phyloP scores from a whole-genome alignment of 2,329 filamentous ascomycete genomes.

The Nectriaceae sp. region DNA sequence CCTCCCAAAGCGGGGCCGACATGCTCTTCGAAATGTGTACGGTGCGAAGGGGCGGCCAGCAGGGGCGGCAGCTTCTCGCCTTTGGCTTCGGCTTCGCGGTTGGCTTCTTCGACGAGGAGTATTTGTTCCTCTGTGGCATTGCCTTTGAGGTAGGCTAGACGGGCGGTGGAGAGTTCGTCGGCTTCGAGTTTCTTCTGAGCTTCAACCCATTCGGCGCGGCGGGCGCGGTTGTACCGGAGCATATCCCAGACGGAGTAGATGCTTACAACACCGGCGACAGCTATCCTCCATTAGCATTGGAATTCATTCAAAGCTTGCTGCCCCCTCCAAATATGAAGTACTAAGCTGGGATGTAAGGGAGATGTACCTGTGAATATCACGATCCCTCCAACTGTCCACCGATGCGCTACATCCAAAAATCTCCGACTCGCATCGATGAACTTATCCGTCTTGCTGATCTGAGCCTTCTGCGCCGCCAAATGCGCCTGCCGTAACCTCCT shows the following conservation, averaged over 20 bases:
- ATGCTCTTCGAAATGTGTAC: constrained; percentile 38
- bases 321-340: background rate
- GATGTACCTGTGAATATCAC: constrained; percentile 58
- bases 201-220: constrained; percentile 59
- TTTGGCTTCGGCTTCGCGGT: constrained; percentile 46
- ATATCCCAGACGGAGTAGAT: constrained; percentile 63
- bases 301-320: constrained; percentile 1
- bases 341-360: background rate
- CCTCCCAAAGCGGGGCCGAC: constrained; percentile 34
- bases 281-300: constrained; percentile 32
- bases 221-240: constrained; percentile 61
- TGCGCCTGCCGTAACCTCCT: constrained; percentile 68
- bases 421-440: constrained; percentile 50
- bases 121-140: constrained; percentile 58
- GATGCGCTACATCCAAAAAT: constrained; percentile 58
- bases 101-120: constrained; percentile 58
- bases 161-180: constrained; percentile 58
- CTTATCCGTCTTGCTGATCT: constrained; percentile 54
- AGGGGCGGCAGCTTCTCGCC: constrained; percentile 53
- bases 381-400: constrained; percentile 54
- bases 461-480: constrained; percentile 63
- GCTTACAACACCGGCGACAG: constrained; percentile 56
- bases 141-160: constrained; percentile 61
- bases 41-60: constrained; percentile 46
- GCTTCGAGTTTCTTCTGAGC: constrained; percentile 55